Evolutionary conservation across 805 yeast species (phyloP), one percentile per base, ranked within the genome.

Genomic region (Candida michaelii): DNA sequence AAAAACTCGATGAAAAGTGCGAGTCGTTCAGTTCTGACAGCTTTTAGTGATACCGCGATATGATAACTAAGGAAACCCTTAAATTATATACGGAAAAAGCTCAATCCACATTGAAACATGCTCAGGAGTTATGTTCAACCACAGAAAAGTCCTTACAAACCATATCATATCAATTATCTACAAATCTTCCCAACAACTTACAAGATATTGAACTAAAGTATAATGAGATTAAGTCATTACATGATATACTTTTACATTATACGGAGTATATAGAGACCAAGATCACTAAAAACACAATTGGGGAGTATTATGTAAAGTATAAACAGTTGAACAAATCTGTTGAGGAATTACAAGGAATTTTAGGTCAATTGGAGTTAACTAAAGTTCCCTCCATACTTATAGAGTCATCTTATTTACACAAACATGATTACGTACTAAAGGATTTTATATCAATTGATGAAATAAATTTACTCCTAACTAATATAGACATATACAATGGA

Each of bases 381-480:
- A 44, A 46, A 8, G 67, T 69, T n/a, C 74, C 74, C 0, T 35
- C 38, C 3, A 49, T 44, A 18, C 30, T 58, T 11, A 27, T 53
- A 7, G 42, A 45, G 4, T 35, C 17, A 21, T 13, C 15, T 12
- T 27, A 31, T 29, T n/a, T 15, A 4, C 3, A 13, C 9, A 30
- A 44, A 13, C 19, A 3, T 5, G 25, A 39, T 10, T 35, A 14
- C n/a, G 38, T 51, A 30, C 51, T 67, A 9, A 47, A 47, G 11
- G 71, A 67, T 40, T 69, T 70, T 42, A 59, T 69, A 2, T 60
- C 73, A 3, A 35, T 49, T 7, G 69, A 55, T 7, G 64, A 66
- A 13, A 66, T 69, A 27, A 49, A 49, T 4, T 23, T 42, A 1
- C 52, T 69, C 13, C 45, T 51, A 17, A 35, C 23, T 11, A 65